Evolutionary conservation across 225 moss, liverwort and hornwort genomes (phyloP), one percentile per base, ranked within the genome.

Genomic region (Rhytidiadelphus loreus): DNA sequence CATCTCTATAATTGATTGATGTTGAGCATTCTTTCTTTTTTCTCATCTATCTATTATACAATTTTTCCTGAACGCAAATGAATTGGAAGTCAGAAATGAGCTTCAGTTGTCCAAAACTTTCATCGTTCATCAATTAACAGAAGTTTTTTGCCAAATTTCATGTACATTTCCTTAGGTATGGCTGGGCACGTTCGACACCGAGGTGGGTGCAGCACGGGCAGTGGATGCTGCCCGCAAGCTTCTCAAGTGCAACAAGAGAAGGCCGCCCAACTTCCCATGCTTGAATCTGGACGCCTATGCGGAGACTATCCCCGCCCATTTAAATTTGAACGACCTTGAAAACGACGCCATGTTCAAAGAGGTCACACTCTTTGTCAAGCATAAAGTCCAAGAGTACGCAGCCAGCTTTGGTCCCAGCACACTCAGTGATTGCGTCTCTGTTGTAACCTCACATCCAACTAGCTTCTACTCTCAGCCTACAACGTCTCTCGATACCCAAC

Each of bases 171-270:
- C 6, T 33, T 13, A 92, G 48, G 88, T 88, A 0, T 93, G 91
- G 91, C 17, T 93, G 35, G 93, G 91, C 39, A 91, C 93, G 5
- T 93, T 88, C 7, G 86, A 89, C 29, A 85, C 88, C 1, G 86
- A 93, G 48, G 56, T 80, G 24, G 90, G 90, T 0, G 88, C 88
- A 3, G 91, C 88, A 0, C 83, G 86, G 1, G 91, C 86, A 24
- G 90, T 93, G 14, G 91, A 91, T 26, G 86, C 57, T 1, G 90
- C 90, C 3, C 64, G 90, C 6, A 88, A 77, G 84, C 85, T 93
- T 13, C 80, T 93, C 7, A 66, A 83, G 8, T 91, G 91, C 62
- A 66, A 50, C 46, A 93, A 93, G 88, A 88, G 77, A 24, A 58
- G 89, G 50, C 25, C 2, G 2, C 14, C 58, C 81, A 93, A 93